These are phyloP conservation scores for Oryza rufipogon DNA, from an alignment of 176 grass and related monocot genomes.

Conservation along the genomic window DNA sequence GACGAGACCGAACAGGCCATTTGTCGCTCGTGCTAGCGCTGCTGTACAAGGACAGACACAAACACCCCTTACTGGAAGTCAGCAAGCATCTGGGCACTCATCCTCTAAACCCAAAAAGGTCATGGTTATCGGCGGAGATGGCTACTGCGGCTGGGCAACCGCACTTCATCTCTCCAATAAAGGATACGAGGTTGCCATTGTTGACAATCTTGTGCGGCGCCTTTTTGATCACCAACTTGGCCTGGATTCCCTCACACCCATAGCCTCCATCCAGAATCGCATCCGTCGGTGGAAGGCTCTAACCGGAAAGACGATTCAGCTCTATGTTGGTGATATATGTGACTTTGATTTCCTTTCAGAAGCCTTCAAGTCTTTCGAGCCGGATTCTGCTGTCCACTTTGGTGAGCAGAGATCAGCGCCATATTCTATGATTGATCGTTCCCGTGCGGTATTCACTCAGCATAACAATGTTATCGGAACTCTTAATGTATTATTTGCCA, in stretches of 20 bases:
- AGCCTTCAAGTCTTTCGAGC: slow-evolving; percentile 92
- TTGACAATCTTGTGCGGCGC: slow-evolving; percentile 85
- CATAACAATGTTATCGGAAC: slow-evolving; percentile 98
- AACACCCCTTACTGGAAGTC: slow-evolving; percentile 52
- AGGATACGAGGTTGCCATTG: slow-evolving; percentile 92
- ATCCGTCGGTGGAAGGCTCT: slow-evolving; percentile 82
- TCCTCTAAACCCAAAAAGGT: slow-evolving; percentile 74
- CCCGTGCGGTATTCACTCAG: slow-evolving; percentile 88
- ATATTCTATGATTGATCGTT: slow-evolving; percentile 96
- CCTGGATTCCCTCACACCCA: slow-evolving; percentile 87
- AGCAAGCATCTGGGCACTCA: slow-evolving; percentile 51
- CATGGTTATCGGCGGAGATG: slow-evolving; percentile 99
- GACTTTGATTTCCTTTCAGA: slow-evolving; percentile 96
- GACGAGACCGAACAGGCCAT: slow-evolving; percentile 44
- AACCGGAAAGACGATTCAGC: slow-evolving; percentile 73
- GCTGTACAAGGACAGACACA: slow-evolving; percentile 59
- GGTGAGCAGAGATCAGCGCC: slow-evolving; percentile 94
- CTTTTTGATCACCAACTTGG: slow-evolving; percentile 95
- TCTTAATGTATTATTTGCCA: slow-evolving; percentile 91
- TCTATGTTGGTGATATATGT: slow-evolving; percentile 91
- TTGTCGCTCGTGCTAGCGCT: slow-evolving; percentile 49
- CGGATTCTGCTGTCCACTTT: slow-evolving; percentile 88
- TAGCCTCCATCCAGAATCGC: slow-evolving; percentile 85
- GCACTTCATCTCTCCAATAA: slow-evolving; percentile 95
- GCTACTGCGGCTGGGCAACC: slow-evolving; percentile 95